A percentile compares a stretch with the other conserved stretches of the same genome.
Conservation (phyloP, 208 protist species). For the Ichthyophonus hoferi region DNA sequence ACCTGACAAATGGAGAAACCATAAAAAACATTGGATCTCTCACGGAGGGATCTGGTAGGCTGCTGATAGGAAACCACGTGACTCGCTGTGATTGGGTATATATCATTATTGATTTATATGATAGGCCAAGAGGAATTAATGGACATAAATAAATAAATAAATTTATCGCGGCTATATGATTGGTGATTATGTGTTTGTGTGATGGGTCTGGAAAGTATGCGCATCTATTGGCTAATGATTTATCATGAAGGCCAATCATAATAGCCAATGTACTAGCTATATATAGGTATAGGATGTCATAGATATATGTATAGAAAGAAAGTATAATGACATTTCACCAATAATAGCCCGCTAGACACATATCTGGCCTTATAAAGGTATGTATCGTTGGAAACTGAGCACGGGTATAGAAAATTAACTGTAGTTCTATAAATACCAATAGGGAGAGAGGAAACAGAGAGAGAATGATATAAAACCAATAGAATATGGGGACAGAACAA, state of each 20-base stretch:
- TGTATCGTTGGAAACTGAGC: no score
- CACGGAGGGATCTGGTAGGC: background rate
- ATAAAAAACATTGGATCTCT: background rate
- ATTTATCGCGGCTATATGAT: background rate
- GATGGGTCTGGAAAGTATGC: background rate
- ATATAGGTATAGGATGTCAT: no score
- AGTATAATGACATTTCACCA: no score
- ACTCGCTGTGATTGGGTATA: background rate
- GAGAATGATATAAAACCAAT: background rate
- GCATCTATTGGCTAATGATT: no score
- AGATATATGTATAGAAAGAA: no score
- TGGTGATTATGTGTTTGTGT: background rate
- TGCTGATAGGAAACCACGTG: background rate
- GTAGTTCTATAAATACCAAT: background rate
- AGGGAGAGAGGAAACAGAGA: background rate
- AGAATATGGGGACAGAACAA: background rate
- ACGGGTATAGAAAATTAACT: background rate
- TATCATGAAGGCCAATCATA: no score
- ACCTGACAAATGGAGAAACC: background rate
- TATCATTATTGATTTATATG: background rate
- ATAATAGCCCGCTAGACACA: no score
- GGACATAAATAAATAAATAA: background rate
- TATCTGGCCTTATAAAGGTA: no score
- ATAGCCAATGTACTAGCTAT: no score
- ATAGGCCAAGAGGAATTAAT: background rate